phyloP scores from a whole-genome alignment of 2,329 filamentous ascomycete genomes.

The Xylaria sp. region DNA sequence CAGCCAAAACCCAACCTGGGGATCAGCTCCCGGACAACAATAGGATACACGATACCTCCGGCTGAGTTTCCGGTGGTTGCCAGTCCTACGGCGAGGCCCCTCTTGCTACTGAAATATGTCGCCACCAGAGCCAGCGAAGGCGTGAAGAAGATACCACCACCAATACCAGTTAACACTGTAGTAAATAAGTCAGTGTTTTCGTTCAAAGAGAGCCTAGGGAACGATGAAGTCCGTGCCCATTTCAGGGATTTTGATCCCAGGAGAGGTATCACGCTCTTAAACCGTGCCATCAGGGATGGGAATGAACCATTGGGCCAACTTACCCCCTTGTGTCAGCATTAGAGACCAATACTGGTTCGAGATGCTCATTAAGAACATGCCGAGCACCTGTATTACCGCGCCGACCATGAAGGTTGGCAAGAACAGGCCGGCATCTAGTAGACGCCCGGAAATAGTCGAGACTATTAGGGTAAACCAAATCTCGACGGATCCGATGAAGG shows the following conservation, averaged over 20 bases:
- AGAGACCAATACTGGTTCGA: conserved; percentile 51
- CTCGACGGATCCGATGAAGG: conserved; percentile 50
- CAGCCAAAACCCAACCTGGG: conserved; percentile 37
- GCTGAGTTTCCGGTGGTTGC: conserved; percentile 60
- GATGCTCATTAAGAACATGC: conserved; percentile 49
- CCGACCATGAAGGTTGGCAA: conserved; percentile 42
- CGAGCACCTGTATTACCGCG: conserved; percentile 44
- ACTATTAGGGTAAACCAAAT: conserved; percentile 47
- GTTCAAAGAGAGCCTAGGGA: background rate
- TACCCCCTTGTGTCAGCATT: conserved; percentile 49
- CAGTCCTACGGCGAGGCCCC: conserved; percentile 61
- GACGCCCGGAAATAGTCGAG: conserved; percentile 45
- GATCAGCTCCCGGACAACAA: conserved; percentile 36
- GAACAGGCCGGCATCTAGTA: conserved; percentile 50
- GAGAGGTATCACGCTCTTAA: too few relatives aligned
- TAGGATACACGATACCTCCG: conserved; percentile 58
- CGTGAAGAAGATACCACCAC: conserved; percentile 59
- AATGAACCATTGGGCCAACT: background rate
- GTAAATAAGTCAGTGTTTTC: background rate
- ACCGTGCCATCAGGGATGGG: background rate
- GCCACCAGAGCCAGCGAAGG: conserved; percentile 62
- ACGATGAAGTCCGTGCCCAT: background rate
- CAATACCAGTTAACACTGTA: conserved; percentile 48
- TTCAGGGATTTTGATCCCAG: too few relatives aligned
- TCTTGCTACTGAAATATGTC: conserved; percentile 61